Evolutionary conservation across 495 filamentous ascomycete species (phyloP), one percentile per base, ranked within the genome.

Genomic region (Neurospora cerealis): DNA sequence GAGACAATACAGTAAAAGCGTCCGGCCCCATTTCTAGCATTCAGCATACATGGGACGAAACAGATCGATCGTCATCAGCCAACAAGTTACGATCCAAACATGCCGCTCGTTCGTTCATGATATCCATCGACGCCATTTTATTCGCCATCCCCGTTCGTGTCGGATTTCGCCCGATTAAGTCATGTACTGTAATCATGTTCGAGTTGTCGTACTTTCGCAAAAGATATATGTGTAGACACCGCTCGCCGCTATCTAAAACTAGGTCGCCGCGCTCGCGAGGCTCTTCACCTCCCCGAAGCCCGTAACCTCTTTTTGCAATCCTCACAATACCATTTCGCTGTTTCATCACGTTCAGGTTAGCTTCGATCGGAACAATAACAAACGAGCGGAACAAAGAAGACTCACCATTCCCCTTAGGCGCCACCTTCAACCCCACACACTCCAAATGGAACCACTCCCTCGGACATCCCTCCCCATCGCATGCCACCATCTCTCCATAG

Each of bases 401-500:
- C 92, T 86, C 83, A 95, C 93, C 88, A 85, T 93, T 96, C 74
- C 89, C 89, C 62, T 88, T 92, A 37, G 96, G 96, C 69, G 95
- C 92, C 77, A 92, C 93, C 70, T 89, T 93, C 80, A 99, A 79
- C 71, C 93, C 95, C 21, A 97, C 94, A 81, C 96, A 99, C 46
- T 90, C 91, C 54, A 99, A 80, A 86, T 99, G 96, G 84, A 98
- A 99, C 96, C 96, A 99, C 83, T 98, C 95, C 75, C 89, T 87
- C 74, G 90, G 88, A 83, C 96, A 99, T 36, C 87, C 87, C 70
- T 95, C 92, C 62, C 91, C 93, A 79, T 99, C 96, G 76, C 96
- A 99, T n/a, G 91, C 96, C 19, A 99, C 93, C 96, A 99, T 99
- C 83, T 97, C 93, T 28, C 96, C 96, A 78, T 97, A 99, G 78